phyloP scores from a whole-genome alignment of 148 eudicot species.

The Heliosperma pusillum region DNA sequence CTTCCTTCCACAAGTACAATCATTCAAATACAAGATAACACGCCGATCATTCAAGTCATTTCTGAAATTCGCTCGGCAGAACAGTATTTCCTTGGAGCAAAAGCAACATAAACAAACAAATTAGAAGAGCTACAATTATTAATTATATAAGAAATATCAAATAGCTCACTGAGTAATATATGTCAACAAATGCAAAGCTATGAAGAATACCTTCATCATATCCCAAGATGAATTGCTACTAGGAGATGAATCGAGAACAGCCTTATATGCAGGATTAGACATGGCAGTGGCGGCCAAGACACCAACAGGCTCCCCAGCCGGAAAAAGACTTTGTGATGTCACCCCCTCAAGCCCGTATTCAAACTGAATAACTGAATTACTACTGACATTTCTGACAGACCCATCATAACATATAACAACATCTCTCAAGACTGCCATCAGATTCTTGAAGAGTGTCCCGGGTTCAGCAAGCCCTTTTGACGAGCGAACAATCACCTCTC shows the following conservation, averaged over 20 bases:
- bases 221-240: slow-evolving; percentile 93
- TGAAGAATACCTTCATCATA: slow-evolving; percentile 84
- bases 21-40: slow-evolving; percentile 63
- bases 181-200: neutral
- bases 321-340: slow-evolving; percentile 45
- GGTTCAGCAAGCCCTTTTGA: slow-evolving; percentile 89
- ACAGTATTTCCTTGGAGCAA: slow-evolving; percentile 70
- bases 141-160: neutral
- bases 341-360: slow-evolving; percentile 64
- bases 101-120: slow-evolving; percentile 13
- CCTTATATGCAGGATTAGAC: slow-evolving; percentile 98
- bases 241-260: slow-evolving; percentile 93
- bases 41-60: slow-evolving; percentile 66
- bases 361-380: slow-evolving; percentile 77
- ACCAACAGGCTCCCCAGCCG: slow-evolving; percentile 96
- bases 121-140: neutral
- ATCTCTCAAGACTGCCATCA: slow-evolving; percentile 96
- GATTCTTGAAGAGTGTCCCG: slow-evolving; percentile 80
- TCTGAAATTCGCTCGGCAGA: slow-evolving; percentile 72
- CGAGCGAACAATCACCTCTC: slow-evolving; percentile 90
- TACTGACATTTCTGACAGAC: slow-evolving; percentile 75
- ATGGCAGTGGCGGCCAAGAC: slow-evolving; percentile 98
- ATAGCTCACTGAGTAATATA: neutral
- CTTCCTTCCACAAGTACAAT: slow-evolving; percentile 77
- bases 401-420: slow-evolving; percentile 92